Conservation (phyloP, 352 stramenopile species). For the Globisporangium iwayamae region DNA sequence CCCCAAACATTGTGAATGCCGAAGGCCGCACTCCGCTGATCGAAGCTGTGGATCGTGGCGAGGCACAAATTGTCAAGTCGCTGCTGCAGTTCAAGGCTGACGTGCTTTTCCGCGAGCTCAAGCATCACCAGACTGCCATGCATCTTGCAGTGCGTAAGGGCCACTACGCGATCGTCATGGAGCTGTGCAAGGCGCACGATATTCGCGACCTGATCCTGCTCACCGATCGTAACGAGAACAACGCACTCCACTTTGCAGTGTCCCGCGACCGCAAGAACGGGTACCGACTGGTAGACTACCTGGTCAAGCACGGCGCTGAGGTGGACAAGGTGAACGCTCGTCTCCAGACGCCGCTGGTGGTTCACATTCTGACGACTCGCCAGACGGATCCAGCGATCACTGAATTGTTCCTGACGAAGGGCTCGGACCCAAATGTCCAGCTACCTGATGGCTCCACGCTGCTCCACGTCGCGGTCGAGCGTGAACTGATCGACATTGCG, state of each 20-base stretch:
- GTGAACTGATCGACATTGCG: conserved; percentile 76
- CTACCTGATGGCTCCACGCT: conserved; percentile 79
- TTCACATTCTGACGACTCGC: conserved; percentile 84
- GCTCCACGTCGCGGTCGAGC: conserved; percentile 78
- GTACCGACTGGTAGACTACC: conserved; percentile 72
- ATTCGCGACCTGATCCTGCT: conserved; percentile 61
- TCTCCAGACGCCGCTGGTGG: conserved; percentile 73
- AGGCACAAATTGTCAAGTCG: conserved; percentile 70
- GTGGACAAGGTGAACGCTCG: conserved; percentile 84
- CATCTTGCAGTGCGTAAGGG: conserved; percentile 81
- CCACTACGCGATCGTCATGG: conserved; percentile 84
- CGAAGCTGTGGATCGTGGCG: conserved; percentile 70
- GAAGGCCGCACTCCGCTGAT: conserved; percentile 79
- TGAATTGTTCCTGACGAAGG: conserved; percentile 61
- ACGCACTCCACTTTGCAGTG: conserved; percentile 79
- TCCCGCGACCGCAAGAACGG: conserved; percentile 83
- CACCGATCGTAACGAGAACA: conserved; percentile 84
- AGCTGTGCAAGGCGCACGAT: conserved; percentile 75
- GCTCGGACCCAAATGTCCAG: conserved; percentile 66
- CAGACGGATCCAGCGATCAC: conserved; percentile 80
- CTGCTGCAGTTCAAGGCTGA: conserved; percentile 83
- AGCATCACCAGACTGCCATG: conserved; percentile 81
- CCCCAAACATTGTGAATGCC: conserved; percentile 80
- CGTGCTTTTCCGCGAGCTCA: conserved; percentile 80
- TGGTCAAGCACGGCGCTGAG: conserved; percentile 79